Percentiles rank a stretch among this genome's conserved stretches.
Conservation (phyloP, 805 yeast species). For the Ogataea angusta region DNA sequence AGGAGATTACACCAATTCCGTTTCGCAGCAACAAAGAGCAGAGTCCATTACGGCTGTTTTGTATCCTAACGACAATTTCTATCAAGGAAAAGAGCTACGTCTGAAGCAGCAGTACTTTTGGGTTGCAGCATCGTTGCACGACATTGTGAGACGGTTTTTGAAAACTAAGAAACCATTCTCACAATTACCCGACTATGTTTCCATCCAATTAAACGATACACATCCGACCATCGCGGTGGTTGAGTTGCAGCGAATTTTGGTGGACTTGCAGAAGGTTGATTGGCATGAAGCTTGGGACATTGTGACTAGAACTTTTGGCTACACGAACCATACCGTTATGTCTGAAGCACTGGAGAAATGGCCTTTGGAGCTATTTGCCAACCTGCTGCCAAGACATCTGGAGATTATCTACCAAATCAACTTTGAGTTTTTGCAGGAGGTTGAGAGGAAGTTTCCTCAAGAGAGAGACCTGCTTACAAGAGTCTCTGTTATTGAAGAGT, state of each 20-base stretch:
- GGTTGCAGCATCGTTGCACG: constrained; percentile 93
- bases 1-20: constrained; percentile 87
- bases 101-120: constrained; percentile 95
- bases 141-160: constrained; percentile 84
- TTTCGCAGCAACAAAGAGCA: constrained; percentile 79
- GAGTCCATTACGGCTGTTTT: constrained; percentile 90
- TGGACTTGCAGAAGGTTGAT: constrained; percentile 74
- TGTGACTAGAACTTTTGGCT: constrained; percentile 77
- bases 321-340: constrained; percentile 94
- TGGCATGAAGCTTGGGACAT: constrained; percentile 89
- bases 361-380: constrained; percentile 81
- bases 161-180: constrained; percentile 74
- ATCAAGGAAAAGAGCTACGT: constrained; percentile 86
- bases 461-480: constrained; percentile 62
- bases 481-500: constrained; percentile 85
- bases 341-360: constrained; percentile 93
- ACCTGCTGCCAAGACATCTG: constrained; percentile 83
- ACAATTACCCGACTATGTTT: constrained; percentile 80
- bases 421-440: constrained; percentile 69
- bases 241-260: constrained; percentile 80
- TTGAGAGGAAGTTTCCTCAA: constrained; percentile 71
- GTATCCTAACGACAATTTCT: constrained; percentile 92
- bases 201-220: constrained; percentile 91
- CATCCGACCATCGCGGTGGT: constrained; percentile 92
- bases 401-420: constrained; percentile 88